These are phyloP conservation scores for Fusarium fujikuroi DNA, from an alignment of 2,329 filamentous ascomycete species.

Conservation along the genomic window DNA sequence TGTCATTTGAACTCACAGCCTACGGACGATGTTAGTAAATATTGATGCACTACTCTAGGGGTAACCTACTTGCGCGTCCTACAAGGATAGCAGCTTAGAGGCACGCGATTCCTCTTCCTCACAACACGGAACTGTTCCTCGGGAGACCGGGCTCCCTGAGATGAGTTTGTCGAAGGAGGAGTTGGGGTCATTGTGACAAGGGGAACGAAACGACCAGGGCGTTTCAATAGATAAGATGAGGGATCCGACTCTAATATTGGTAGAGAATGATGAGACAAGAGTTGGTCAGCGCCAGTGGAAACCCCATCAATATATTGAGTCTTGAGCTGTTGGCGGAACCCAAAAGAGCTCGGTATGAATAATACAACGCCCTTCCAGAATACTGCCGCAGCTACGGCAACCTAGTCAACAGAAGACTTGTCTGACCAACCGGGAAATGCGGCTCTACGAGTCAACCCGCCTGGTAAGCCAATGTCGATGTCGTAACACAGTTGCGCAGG, in stretches of 20 bases:
- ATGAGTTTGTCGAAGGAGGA: slow-evolving; percentile 81
- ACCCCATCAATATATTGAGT: slow-evolving; percentile 43
- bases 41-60: slow-evolving; percentile 20
- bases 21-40: slow-evolving; percentile 51
- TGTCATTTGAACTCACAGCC: slow-evolving; percentile 47
- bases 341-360: slow-evolving; percentile 7
- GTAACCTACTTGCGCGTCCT: slow-evolving; percentile 85
- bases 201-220: slow-evolving; percentile 29
- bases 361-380: slow-evolving; percentile 8
- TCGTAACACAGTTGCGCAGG: slow-evolving; percentile 1
- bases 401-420: slow-evolving; percentile 6
- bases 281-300: slow-evolving; percentile 33
- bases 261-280: slow-evolving; percentile 19
- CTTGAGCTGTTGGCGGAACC: slow-evolving; percentile 10
- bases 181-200: slow-evolving; percentile 74
- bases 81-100: slow-evolving; percentile 91
- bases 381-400: slow-evolving; percentile 26
- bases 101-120: slow-evolving; percentile 90
- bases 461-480: slow-evolving; percentile 7
- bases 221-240: slow-evolving; percentile 40
- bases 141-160: slow-evolving; percentile 80
- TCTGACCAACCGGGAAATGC: slow-evolving; percentile 28
- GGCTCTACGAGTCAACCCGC: slow-evolving; percentile 18
- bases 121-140: slow-evolving; percentile 89
- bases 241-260: slow-evolving; percentile 21